Percentiles rank a stretch among this genome's conserved stretches.
phyloP scores from a whole-genome alignment of 768 basidiomycete species.

The Leucocoprinus birnbaumii region DNA sequence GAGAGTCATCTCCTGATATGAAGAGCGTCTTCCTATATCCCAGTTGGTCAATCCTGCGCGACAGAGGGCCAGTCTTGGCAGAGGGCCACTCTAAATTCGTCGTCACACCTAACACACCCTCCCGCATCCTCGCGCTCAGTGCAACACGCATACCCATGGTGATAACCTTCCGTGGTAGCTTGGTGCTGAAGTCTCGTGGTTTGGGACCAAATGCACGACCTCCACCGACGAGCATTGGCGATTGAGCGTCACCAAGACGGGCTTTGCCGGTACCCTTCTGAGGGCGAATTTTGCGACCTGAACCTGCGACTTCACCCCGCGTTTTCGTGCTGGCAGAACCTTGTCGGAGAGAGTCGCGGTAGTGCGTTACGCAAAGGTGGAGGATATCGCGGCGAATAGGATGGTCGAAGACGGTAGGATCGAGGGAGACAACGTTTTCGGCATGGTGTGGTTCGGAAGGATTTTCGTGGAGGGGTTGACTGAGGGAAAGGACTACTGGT shows the following conservation, averaged over 20 bases:
- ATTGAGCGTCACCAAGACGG: conserved; percentile 85
- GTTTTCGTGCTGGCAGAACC: conserved; percentile 92
- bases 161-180: conserved; percentile 89
- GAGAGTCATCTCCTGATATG: conserved; percentile 61
- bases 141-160: conserved; percentile 93
- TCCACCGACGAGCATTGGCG: conserved; percentile 87
- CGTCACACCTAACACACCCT: conserved; percentile 74
- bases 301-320: conserved; percentile 85
- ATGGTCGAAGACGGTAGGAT: conserved; percentile 83
- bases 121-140: conserved; percentile 77
- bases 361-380: conserved; percentile 86
- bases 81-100: conserved; percentile 68
- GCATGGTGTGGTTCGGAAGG: conserved; percentile 36
- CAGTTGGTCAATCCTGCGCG: conserved; percentile 56
- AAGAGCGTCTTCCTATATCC: conserved; percentile 77
- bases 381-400: conserved; percentile 91
- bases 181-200: conserved; percentile 88
- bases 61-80: conserved; percentile 68
- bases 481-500: conserved; percentile 62
- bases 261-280: conserved; percentile 94
- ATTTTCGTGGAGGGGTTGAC: conserved; percentile 48
- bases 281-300: conserved; percentile 82
- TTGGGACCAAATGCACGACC: conserved; percentile 91
- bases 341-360: conserved; percentile 86
- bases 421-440: conserved; percentile 56